Conservation (phyloP, 2,329 filamentous ascomycete species). For the Rhynchosporium agropyri region DNA sequence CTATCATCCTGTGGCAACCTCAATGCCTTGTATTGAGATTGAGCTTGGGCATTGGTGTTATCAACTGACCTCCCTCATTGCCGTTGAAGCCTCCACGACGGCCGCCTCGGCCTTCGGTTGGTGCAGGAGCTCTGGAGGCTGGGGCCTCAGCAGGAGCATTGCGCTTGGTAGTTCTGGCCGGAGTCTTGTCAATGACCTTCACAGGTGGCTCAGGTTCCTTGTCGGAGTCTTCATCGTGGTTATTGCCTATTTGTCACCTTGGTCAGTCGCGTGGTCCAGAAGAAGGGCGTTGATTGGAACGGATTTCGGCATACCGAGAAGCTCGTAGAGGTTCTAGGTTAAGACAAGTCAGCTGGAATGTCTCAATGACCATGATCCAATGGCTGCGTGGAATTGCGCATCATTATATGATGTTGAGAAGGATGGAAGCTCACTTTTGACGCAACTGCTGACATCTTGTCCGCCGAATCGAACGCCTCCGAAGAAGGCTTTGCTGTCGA, state of each 20-base stretch:
- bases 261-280: conserved; percentile 38
- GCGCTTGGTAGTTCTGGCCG: conserved; percentile 76
- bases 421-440: conserved; percentile 37
- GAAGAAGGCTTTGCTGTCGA: conserved; percentile 45
- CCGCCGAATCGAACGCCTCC: conserved; percentile 44
- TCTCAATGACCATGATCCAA: conserved; percentile 27
- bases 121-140: conserved; percentile 40
- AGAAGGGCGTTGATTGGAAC: conserved; percentile 25
- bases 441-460: conserved; percentile 45
- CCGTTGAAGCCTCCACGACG: conserved; percentile 64
- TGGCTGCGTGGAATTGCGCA: conserved; percentile 20
- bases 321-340: conserved; percentile 90
- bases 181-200: conserved; percentile 86
- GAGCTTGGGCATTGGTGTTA: neutral
- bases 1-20: neutral
- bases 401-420: conserved; percentile 24
- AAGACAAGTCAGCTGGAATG: conserved; percentile 44
- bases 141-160: conserved; percentile 78
- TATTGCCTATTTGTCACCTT: conserved; percentile 50
- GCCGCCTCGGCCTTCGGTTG: conserved; percentile 35
- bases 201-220: conserved; percentile 76
- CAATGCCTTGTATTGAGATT: neutral
- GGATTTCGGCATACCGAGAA: conserved; percentile 75
- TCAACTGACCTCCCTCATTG: conserved; percentile 82
- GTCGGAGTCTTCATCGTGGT: conserved; percentile 68